These are phyloP conservation scores for Lecanoromycetidae sp. DNA, from an alignment of 2,329 filamentous ascomycete species.

Conservation along the genomic window DNA sequence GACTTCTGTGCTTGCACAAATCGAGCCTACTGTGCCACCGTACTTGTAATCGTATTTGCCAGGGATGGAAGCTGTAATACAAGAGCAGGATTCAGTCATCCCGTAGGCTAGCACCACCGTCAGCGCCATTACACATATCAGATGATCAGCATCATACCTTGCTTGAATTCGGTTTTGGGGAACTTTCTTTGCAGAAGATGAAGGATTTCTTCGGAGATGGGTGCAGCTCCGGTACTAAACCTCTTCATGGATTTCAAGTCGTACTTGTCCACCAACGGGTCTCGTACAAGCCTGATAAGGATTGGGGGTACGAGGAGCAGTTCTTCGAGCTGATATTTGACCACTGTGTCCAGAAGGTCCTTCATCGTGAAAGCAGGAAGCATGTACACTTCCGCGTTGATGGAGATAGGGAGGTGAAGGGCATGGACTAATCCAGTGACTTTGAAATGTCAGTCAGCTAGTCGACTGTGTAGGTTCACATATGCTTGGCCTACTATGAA, in stretches of 20 bases:
- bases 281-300: slow-evolving; percentile 45
- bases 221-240: slow-evolving; percentile 47
- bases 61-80: slow-evolving; percentile 50
- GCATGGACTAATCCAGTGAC: slow-evolving; percentile 50
- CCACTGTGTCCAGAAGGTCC: slow-evolving; percentile 42
- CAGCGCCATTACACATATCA: background rate
- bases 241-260: slow-evolving; percentile 42
- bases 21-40: slow-evolving; percentile 42
- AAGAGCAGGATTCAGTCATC: slow-evolving; percentile 55
- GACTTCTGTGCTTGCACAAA: slow-evolving; percentile 48
- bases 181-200: slow-evolving; percentile 42
- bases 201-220: slow-evolving; percentile 42
- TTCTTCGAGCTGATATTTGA: slow-evolving; percentile 42
- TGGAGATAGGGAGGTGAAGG: slow-evolving; percentile 49
- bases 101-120: slow-evolving; percentile 43
- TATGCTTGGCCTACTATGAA: slow-evolving; percentile 36
- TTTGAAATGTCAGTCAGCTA: slow-evolving; percentile 2
- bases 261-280: slow-evolving; percentile 41
- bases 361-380: slow-evolving; percentile 52
- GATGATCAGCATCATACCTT: slow-evolving; percentile 33
- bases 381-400: slow-evolving; percentile 57
- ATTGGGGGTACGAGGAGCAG: slow-evolving; percentile 49
- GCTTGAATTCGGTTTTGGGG: slow-evolving; percentile 46
- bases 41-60: slow-evolving; percentile 46
- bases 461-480: background rate